Conservation (phyloP, 352 stramenopile genomes). For the Phytophthora multivora region DNA sequence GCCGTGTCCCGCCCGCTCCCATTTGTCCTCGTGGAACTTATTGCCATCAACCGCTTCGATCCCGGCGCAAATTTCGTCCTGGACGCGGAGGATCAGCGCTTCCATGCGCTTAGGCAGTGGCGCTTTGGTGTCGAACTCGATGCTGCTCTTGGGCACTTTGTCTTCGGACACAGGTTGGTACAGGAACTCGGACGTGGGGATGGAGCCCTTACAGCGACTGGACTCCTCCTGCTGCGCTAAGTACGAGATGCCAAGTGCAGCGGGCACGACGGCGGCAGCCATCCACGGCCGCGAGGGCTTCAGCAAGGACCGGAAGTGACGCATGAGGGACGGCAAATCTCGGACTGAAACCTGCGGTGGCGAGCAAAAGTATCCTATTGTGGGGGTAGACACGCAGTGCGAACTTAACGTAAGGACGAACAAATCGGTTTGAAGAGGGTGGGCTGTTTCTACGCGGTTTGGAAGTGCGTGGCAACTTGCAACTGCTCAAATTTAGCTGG, state of each 20-base stretch:
- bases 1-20: conserved; percentile 93
- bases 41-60: conserved; percentile 93
- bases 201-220: conserved; percentile 48
- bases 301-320: conserved; percentile 23
- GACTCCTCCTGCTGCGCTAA: conserved; percentile 20
- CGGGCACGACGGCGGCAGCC: conserved; percentile 22
- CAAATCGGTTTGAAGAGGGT: conserved; percentile 7
- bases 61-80: conserved; percentile 86
- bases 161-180: conserved; percentile 70
- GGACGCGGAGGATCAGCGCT: conserved; percentile 77
- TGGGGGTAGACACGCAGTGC: conserved; percentile 23
- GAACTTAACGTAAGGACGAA: conserved; percentile 6
- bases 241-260: conserved; percentile 26
- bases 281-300: conserved; percentile 33
- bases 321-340: conserved; percentile 31
- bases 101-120: conserved; percentile 83
- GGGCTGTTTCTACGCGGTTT: too few relatives aligned
- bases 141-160: conserved; percentile 56
- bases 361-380: conserved; percentile 21
- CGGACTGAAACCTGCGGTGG: conserved; percentile 28
- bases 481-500: too few relatives aligned
- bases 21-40: conserved; percentile 96
- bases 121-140: conserved; percentile 78
- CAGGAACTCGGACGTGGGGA: conserved; percentile 59
- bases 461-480: too few relatives aligned